phyloP scores from a whole-genome alignment of 805 yeast species.

The Soucietia sequanensis region DNA sequence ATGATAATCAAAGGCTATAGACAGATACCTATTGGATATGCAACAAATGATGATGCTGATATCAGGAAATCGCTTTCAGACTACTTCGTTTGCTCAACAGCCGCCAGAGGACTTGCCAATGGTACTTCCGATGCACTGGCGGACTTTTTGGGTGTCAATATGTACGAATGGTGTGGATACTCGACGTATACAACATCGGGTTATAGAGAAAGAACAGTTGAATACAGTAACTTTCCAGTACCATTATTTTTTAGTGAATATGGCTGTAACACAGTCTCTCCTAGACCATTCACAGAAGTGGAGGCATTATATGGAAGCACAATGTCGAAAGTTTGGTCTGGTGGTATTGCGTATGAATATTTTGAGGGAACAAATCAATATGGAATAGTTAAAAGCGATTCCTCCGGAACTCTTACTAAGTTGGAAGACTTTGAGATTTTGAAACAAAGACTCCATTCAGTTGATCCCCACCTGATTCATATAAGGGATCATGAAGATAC shows the following conservation, averaged over 20 bases:
- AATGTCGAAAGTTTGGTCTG: slow-evolving; percentile 39
- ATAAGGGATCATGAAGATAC: slow-evolving; percentile 3
- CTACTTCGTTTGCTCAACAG: slow-evolving; percentile 29
- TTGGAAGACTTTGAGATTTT: slow-evolving; percentile 31
- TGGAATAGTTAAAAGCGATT: slow-evolving; percentile 31
- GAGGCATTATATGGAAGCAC: slow-evolving; percentile 31
- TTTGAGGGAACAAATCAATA: slow-evolving; percentile 34
- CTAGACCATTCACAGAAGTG: slow-evolving; percentile 40
- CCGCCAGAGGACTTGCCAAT: slow-evolving; percentile 3
- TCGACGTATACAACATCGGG: slow-evolving; percentile 37
- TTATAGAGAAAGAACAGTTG: slow-evolving; percentile 32
- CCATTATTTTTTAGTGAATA: slow-evolving; percentile 40
- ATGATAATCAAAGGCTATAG: slow-evolving; percentile 27
- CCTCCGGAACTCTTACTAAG: slow-evolving; percentile 23
- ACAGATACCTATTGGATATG: slow-evolving; percentile 40
- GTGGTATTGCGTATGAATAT: slow-evolving; percentile 38
- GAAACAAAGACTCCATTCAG: slow-evolving; percentile 18
- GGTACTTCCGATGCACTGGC: slow-evolving; percentile 10
- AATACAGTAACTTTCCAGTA: slow-evolving; percentile 27
- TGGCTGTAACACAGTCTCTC: slow-evolving; percentile 36
- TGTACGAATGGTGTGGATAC: slow-evolving; percentile 45
- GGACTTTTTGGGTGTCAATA: slow-evolving; percentile 37
- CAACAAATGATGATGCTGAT: slow-evolving; percentile 35
- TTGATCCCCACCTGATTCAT: slow-evolving; percentile 16
- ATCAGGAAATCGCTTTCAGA: slow-evolving; percentile 25